Evolutionary conservation across 768 basidiomycete species (phyloP).

Genomic region (Tulasnella sp.): DNA sequence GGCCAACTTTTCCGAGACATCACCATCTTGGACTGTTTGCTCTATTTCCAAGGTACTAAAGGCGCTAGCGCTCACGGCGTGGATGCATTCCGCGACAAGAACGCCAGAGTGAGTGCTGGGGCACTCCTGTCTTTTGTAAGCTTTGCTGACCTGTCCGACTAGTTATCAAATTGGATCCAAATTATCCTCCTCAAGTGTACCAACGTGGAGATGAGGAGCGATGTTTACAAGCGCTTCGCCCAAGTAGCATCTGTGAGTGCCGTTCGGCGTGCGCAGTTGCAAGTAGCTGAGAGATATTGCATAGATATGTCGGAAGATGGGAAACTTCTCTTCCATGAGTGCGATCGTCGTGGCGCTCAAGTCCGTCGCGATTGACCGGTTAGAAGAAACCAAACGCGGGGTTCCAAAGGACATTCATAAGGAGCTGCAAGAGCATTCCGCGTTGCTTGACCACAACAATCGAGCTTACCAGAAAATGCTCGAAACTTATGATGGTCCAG

Average conservation of each 20-base stretch:
- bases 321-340: slow-evolving; percentile 15
- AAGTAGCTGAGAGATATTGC: neutral
- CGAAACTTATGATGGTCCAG: neutral
- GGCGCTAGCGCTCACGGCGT: slow-evolving; percentile 37
- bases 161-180: slow-evolving; percentile 43
- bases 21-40: slow-evolving; percentile 44
- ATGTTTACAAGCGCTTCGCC: slow-evolving; percentile 46
- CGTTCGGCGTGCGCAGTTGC: neutral
- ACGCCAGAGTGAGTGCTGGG: neutral
- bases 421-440: neutral
- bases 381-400: neutral
- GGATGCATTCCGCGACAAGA: neutral
- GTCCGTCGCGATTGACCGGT: neutral
- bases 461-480: neutral
- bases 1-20: slow-evolving; percentile 43
- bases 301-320: slow-evolving; percentile 9
- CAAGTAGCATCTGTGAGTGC: slow-evolving; percentile 41
- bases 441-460: slow-evolving; percentile 10
- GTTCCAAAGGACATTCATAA: neutral
- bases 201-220: slow-evolving; percentile 38
- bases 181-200: slow-evolving; percentile 43
- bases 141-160: slow-evolving; percentile 38
- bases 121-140: neutral
- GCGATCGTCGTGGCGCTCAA: slow-evolving; percentile 7
- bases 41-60: slow-evolving; percentile 39